Evolutionary conservation across 1,139 yeast genomes (phyloP).

Genomic region (Yamadazyma siamensis): DNA sequence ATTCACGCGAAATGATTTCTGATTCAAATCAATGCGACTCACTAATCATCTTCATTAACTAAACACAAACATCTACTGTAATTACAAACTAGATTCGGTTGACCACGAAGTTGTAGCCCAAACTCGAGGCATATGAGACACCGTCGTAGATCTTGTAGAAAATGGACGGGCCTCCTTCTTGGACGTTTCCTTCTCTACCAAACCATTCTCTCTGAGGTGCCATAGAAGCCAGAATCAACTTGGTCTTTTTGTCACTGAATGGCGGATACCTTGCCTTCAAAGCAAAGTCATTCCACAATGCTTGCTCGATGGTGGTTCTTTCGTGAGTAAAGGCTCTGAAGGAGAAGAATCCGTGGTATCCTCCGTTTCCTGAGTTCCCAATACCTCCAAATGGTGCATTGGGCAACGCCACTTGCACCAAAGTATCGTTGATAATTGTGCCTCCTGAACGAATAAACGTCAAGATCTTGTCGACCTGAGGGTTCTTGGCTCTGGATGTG

Average conservation of each 20-base stretch:
- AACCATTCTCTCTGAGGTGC: slow-evolving; percentile 32
- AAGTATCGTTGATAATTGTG: slow-evolving; percentile 64
- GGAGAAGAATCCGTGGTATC: slow-evolving; percentile 77
- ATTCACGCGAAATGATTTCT: slow-evolving; percentile 1
- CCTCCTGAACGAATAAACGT: slow-evolving; percentile 71
- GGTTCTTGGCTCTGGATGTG: slow-evolving; percentile 30
- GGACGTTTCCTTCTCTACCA: slow-evolving; percentile 32
- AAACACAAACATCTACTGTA: too few relatives aligned
- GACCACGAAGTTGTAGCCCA: slow-evolving; percentile 12
- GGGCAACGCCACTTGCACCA: slow-evolving; percentile 69
- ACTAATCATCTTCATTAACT: too few relatives aligned
- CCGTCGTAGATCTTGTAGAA: slow-evolving; percentile 33
- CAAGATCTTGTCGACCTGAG: slow-evolving; percentile 51
- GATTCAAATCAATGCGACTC: too few relatives aligned
- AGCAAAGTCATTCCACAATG: slow-evolving; percentile 60
- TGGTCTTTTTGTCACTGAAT: slow-evolving; percentile 33
- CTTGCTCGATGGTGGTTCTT: slow-evolving; percentile 67
- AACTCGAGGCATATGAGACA: slow-evolving; percentile 15
- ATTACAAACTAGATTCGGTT: too few relatives aligned
- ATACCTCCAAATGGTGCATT: slow-evolving; percentile 90
- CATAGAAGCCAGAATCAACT: slow-evolving; percentile 19
- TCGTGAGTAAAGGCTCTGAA: slow-evolving; percentile 74
- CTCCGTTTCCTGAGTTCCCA: slow-evolving; percentile 78
- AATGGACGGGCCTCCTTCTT: slow-evolving; percentile 31
- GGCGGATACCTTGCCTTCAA: slow-evolving; percentile 72